A percentile compares a stretch with the other conserved stretches of the same genome.
phyloP scores from a whole-genome alignment of 306 rosid species.

The Heteromeles arbutifolia region DNA sequence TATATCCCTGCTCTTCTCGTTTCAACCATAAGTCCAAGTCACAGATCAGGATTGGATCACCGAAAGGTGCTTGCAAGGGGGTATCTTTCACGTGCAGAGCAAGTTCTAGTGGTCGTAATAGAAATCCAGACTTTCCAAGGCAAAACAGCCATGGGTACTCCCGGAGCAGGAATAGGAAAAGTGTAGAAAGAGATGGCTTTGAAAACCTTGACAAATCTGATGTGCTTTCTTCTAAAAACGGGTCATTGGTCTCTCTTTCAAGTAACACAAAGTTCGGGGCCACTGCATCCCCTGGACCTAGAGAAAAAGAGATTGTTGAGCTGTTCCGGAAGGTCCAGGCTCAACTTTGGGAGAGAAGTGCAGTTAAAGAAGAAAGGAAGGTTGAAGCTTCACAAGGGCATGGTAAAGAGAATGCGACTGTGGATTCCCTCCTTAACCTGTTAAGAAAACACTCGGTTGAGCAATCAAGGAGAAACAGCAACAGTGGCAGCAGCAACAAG shows the following conservation, averaged over 20 bases:
- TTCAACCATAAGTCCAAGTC: conserved; percentile 31
- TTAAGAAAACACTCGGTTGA: conserved; percentile 76
- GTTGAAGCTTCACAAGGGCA: conserved; percentile 47
- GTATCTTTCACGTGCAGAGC: conserved; percentile 57
- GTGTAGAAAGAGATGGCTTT: conserved; percentile 59
- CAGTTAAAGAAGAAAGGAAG: conserved; percentile 72
- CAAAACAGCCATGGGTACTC: conserved; percentile 58
- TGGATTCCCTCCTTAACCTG: conserved; percentile 85
- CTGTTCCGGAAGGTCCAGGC: conserved; percentile 90
- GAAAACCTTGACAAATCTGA: conserved; percentile 69
- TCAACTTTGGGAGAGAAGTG: conserved; percentile 73
- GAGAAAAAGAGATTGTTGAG: conserved; percentile 94
- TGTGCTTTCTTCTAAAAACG: conserved; percentile 62
- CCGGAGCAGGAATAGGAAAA: conserved; percentile 58
- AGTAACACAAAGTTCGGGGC: conserved; percentile 54
- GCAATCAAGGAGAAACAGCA: conserved; percentile 56
- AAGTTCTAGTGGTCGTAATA: conserved; percentile 37
- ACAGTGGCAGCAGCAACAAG: conserved; percentile 35
- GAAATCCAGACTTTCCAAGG: conserved; percentile 73
- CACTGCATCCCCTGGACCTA: conserved; percentile 79
- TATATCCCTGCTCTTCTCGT: conserved; percentile 42
- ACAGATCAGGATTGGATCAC: conserved; percentile 39
- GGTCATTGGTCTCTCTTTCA: conserved; percentile 55
- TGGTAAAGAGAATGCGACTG: conserved; percentile 62
- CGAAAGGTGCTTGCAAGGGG: conserved; percentile 33